phyloP scores from a whole-genome alignment of 805 yeast species.

The Candida hispaniensis region DNA sequence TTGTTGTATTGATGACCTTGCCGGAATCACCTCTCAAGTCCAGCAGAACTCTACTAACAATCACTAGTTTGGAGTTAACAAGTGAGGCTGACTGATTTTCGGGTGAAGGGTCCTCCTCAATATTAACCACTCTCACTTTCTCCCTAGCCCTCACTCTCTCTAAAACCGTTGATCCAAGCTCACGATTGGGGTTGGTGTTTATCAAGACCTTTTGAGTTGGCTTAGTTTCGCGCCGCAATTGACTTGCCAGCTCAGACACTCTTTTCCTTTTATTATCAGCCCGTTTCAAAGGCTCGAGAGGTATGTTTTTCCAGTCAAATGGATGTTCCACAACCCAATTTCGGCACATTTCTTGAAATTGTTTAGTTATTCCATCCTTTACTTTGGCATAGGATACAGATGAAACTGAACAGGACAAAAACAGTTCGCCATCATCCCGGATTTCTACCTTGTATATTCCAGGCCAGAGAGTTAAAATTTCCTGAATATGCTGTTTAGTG shows the following conservation, averaged over 20 bases:
- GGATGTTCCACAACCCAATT: constrained; percentile 4
- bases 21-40: not conserved
- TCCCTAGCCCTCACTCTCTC: constrained; percentile 29
- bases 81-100: too few species aligned
- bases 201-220: constrained; percentile 9
- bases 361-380: constrained; percentile 3
- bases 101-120: too few species aligned
- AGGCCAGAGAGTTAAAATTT: constrained; percentile 22
- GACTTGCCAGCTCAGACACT: not conserved
- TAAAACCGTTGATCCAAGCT: constrained; percentile 20
- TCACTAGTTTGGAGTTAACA: constrained; percentile 6
- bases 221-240: constrained; percentile 1
- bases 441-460: constrained; percentile 21
- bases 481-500: constrained; percentile 19
- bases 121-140: constrained; percentile 16
- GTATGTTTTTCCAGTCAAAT: not conserved
- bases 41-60: constrained; percentile 1
- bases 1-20: not conserved
- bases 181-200: constrained; percentile 8
- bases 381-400: constrained; percentile 1
- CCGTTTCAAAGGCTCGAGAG: constrained; percentile 4
- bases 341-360: constrained; percentile 11
- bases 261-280: constrained; percentile 1
- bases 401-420: constrained; percentile 6
- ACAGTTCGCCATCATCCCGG: constrained; percentile 13